Conservation (phyloP, 805 yeast species). For the Lipomyces mesembrius region DNA sequence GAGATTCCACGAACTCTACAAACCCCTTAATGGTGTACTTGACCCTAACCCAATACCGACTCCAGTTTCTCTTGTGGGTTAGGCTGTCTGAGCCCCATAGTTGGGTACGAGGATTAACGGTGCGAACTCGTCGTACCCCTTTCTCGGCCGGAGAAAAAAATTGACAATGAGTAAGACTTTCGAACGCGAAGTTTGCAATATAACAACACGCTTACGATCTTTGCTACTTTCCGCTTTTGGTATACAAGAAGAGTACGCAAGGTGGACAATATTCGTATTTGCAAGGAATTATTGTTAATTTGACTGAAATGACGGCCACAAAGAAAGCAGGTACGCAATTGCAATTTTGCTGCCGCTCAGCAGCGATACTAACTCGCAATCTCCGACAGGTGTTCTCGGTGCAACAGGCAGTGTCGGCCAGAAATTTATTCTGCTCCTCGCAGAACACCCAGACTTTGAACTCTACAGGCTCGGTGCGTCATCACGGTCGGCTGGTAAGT, state of each 20-base stretch:
- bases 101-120: neutral
- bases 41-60: too few relatives aligned
- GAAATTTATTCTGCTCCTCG: slow-evolving; percentile 81
- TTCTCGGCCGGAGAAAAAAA: neutral
- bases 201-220: neutral
- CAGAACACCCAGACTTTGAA: slow-evolving; percentile 89
- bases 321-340: slow-evolving; percentile 40
- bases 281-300: neutral
- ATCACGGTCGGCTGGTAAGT: slow-evolving; percentile 88
- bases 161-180: neutral
- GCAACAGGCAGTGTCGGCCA: slow-evolving; percentile 99
- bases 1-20: too few relatives aligned
- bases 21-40: too few relatives aligned
- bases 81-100: too few relatives aligned
- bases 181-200: neutral
- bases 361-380: neutral
- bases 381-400: slow-evolving; percentile 78
- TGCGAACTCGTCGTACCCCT: neutral
- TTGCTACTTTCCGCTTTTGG: neutral
- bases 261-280: neutral
- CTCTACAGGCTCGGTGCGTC: slow-evolving; percentile 89
- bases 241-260: too few relatives aligned
- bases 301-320: slow-evolving; percentile 26
- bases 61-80: too few relatives aligned
- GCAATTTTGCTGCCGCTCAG: neutral